Evolutionary conservation across 768 basidiomycete species (phyloP).

Genomic region (Hericium alpestre): DNA sequence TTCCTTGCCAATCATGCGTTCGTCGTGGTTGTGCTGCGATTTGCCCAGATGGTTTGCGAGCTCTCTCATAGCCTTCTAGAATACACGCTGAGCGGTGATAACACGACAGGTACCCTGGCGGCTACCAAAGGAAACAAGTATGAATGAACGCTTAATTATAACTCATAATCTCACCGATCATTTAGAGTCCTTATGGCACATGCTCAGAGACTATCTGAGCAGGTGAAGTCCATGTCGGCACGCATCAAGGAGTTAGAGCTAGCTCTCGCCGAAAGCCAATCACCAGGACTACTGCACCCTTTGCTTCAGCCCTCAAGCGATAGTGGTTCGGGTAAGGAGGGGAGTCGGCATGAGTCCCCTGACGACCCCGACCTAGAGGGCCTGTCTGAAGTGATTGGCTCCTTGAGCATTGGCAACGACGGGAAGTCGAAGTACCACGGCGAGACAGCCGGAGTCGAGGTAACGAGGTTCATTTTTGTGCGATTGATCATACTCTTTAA

Average conservation of each 20-base stretch:
- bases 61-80: not conserved
- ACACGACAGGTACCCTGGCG: slow-evolving; percentile 30
- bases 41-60: slow-evolving; percentile 36
- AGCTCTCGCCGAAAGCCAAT: slow-evolving; percentile 24
- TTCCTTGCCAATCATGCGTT: slow-evolving; percentile 47
- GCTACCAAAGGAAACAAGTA: slow-evolving; percentile 52
- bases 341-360: not conserved
- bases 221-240: slow-evolving; percentile 32
- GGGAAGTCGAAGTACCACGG: slow-evolving; percentile 43
- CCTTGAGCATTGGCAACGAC: slow-evolving; percentile 36
- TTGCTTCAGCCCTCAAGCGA: not conserved
- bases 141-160: slow-evolving; percentile 5
- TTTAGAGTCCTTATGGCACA: slow-evolving; percentile 41
- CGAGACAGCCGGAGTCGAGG: slow-evolving; percentile 40
- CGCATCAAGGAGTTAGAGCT: slow-evolving; percentile 37
- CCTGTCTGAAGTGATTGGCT: slow-evolving; percentile 33
- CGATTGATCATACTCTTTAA: not conserved
- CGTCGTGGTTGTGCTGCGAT: slow-evolving; percentile 42
- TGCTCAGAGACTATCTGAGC: slow-evolving; percentile 35
- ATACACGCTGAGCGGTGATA: not conserved
- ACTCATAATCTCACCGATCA: not conserved
- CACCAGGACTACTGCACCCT: slow-evolving; percentile 10
- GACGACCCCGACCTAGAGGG: slow-evolving; percentile 15
- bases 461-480: slow-evolving; percentile 13
- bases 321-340: not conserved